phyloP scores from a whole-genome alignment of 2,329 filamentous ascomycete genomes.

The Colletotrichum sp. region DNA sequence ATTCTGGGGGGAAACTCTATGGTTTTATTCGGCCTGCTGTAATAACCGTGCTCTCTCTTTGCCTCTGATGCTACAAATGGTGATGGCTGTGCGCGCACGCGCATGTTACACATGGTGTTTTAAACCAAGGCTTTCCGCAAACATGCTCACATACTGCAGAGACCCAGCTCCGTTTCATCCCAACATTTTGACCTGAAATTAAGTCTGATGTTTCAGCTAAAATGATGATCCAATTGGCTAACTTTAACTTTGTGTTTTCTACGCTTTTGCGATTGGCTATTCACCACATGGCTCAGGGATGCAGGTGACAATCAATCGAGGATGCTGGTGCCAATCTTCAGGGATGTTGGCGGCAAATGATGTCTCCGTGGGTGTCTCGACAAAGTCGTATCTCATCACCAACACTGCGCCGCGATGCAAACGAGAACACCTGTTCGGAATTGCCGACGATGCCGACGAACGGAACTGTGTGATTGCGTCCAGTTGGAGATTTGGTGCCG shows the following conservation, averaged over 20 bases:
- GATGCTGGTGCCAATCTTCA: neutral
- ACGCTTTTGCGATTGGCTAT: neutral
- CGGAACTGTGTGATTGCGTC: too few relatives aligned
- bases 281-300: neutral
- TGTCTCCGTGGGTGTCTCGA: neutral
- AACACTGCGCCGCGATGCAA: neutral
- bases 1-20: neutral
- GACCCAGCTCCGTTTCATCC: slow-evolving; percentile 2
- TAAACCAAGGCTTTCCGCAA: neutral
- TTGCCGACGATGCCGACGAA: too few relatives aligned
- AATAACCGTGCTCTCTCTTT: neutral
- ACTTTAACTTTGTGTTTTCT: neutral
- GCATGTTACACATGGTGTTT: slow-evolving; percentile 8
- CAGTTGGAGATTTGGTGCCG: neutral
- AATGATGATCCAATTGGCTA: neutral
- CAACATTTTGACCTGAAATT: neutral
- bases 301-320: neutral
- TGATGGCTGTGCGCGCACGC: neutral
- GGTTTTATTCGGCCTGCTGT: neutral
- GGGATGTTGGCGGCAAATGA: neutral
- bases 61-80: neutral
- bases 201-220: neutral
- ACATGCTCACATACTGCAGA: neutral
- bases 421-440: neutral
- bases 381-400: neutral